Evolutionary conservation across 306 rosid genomes (phyloP), one percentile per base, ranked within the genome.

Genomic region (Mimosa bimucronata): DNA sequence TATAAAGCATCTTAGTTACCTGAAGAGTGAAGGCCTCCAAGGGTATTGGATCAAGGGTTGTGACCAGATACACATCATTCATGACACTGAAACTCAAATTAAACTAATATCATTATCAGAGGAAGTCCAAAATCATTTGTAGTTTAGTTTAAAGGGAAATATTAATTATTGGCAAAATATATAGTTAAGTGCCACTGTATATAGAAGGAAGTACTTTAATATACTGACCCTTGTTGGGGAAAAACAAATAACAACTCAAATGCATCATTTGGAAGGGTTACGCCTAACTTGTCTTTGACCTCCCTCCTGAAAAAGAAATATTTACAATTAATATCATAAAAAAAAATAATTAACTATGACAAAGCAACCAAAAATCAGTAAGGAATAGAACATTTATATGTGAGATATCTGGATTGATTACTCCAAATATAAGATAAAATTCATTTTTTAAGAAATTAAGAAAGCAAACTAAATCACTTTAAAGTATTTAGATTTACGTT

Each of bases 11-110:
- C 71, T 90, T 6, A n/a, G n/a, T 34, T 82, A 92, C 98, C 98
- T 91, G 97, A 77, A 91, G 97, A 78, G 92, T 82, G 87, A 95
- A 92, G 62, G 98, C 98, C 85, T 91, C 94, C 28, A 88, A 68
- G 70, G 98, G 98, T 76, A 95, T 91, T 41, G 94, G 98, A 84
- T 92, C 88, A 68, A 88, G 16, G 44, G 96, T 95, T 76, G 96
- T 95, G 16, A 95, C 97, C 84, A 92, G 82, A 85, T 91, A 95
- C 14, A 92, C 98, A 80, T 95, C 98, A 67, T 85, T 71, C 69
- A 76, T 73, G 78, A 86, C 89, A 83, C 98, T 92, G 94, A 89
- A 87, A 48, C 79, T 65, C 45, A 83, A 66, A 86, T 74, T n/a
- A 73, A 81, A 86, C 11, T 18, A 52, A 19, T 7, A 52, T 19